phyloP scores from a whole-genome alignment of 2,329 filamentous ascomycete genomes.

The Tricladium varicosporioides region DNA sequence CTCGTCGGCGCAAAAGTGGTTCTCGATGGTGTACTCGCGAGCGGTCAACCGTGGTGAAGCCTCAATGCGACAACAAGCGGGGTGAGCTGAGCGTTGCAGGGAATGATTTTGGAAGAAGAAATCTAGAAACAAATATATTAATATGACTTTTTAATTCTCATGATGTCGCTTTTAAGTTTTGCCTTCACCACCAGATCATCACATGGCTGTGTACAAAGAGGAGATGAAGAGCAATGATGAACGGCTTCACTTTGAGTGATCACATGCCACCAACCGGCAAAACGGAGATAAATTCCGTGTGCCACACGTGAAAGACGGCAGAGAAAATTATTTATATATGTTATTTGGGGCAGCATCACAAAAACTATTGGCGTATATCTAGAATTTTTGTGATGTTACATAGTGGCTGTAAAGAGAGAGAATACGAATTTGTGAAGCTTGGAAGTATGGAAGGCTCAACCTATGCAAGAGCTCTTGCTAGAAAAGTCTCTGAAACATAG shows the following conservation, averaged over 20 bases:
- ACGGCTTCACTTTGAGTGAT: constrained; percentile 11
- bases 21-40: neutral
- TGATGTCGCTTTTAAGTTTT: neutral
- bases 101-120: neutral
- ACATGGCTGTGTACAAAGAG: neutral
- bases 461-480: no score
- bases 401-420: no score
- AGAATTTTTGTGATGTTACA: no score
- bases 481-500: no score
- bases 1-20: constrained; percentile 15
- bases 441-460: no score
- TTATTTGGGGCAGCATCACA: no score
- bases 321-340: neutral
- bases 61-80: constrained; percentile 2
- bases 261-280: constrained; percentile 9
- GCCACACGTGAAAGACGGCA: neutral
- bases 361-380: no score
- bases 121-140: neutral
- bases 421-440: no score
- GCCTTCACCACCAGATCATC: neutral
- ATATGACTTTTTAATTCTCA: neutral
- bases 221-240: constrained; percentile 5
- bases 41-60: constrained; percentile 7
- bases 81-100: neutral
- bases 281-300: neutral